A percentile compares a stretch with the other conserved stretches of the same genome.
Conservation (phyloP, 106 monocot genomes). For the Iris macrosiphon region DNA sequence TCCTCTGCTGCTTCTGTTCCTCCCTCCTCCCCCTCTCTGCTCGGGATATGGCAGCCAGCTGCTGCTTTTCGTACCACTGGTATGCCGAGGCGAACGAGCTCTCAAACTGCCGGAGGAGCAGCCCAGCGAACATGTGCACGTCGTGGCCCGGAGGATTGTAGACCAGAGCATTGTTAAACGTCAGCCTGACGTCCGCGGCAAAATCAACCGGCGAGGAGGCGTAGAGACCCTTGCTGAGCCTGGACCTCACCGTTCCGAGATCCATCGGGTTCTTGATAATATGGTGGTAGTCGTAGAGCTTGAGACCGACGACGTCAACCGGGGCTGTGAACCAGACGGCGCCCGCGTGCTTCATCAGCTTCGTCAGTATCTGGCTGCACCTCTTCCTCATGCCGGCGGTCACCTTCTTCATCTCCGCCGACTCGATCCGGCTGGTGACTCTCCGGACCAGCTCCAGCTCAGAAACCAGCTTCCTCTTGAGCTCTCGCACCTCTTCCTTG, state of each 20-base stretch:
- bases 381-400: conserved; percentile 45
- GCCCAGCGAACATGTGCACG: conserved; percentile 45
- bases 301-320: conserved; percentile 62
- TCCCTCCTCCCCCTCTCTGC: background rate
- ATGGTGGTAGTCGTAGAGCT: conserved; percentile 70
- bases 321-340: conserved; percentile 63
- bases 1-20: conserved; percentile 15
- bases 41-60: conserved; percentile 5
- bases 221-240: conserved; percentile 42
- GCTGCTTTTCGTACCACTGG: conserved; percentile 43
- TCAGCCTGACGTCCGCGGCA: conserved; percentile 65
- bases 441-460: conserved; percentile 58
- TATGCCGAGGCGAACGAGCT: conserved; percentile 27
- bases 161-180: conserved; percentile 80
- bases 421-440: conserved; percentile 37
- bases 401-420: conserved; percentile 30
- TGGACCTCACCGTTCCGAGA: conserved; percentile 73
- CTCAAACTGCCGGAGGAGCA: conserved; percentile 54
- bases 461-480: conserved; percentile 40
- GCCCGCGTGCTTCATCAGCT: conserved; percentile 68
- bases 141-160: conserved; percentile 75
- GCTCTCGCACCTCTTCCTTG: conserved; percentile 25
- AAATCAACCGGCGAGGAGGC: conserved; percentile 39
- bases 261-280: conserved; percentile 88
- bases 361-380: conserved; percentile 55